Percentiles rank a stretch among this genome's conserved stretches.
These are phyloP conservation scores for Xylaria longipes DNA, from an alignment of 495 filamentous ascomycete species.

Conservation along the genomic window DNA sequence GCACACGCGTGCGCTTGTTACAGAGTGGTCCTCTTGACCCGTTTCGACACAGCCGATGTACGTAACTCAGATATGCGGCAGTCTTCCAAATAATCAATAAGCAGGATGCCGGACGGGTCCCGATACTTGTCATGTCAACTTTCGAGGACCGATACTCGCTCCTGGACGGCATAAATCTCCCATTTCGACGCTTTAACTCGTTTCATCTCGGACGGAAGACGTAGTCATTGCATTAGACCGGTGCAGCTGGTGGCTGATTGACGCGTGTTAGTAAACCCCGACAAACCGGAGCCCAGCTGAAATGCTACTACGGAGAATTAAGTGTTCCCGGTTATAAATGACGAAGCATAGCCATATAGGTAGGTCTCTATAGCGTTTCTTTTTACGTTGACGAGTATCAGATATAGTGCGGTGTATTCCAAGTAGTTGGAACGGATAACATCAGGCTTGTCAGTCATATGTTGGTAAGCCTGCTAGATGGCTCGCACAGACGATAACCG, in stretches of 20 bases:
- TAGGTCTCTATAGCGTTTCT: slow-evolving; percentile 10
- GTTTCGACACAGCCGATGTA: background rate
- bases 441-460: background rate
- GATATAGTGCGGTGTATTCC: slow-evolving; percentile 11
- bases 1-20: slow-evolving; percentile 14
- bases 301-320: slow-evolving; percentile 29
- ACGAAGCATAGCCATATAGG: slow-evolving; percentile 2
- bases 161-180: background rate
- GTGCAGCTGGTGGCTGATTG: slow-evolving; percentile 21
- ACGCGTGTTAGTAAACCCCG: slow-evolving; percentile 13
- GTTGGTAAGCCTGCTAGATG: background rate
- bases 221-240: slow-evolving; percentile 16
- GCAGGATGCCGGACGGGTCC: slow-evolving; percentile 20
- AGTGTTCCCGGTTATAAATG: slow-evolving; percentile 9
- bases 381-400: slow-evolving; percentile 7
- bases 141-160: slow-evolving; percentile 14
- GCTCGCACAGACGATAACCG: slow-evolving; percentile 3
- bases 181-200: background rate
- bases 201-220: background rate
- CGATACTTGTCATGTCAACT: background rate
- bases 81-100: slow-evolving; percentile 24
- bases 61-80: background rate
- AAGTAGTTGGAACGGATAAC: slow-evolving; percentile 7
- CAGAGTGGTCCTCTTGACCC: slow-evolving; percentile 7
- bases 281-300: slow-evolving; percentile 20